Evolutionary conservation across 78 protist species (phyloP).

Genomic region (Tieghemostelium lacteum): DNA sequence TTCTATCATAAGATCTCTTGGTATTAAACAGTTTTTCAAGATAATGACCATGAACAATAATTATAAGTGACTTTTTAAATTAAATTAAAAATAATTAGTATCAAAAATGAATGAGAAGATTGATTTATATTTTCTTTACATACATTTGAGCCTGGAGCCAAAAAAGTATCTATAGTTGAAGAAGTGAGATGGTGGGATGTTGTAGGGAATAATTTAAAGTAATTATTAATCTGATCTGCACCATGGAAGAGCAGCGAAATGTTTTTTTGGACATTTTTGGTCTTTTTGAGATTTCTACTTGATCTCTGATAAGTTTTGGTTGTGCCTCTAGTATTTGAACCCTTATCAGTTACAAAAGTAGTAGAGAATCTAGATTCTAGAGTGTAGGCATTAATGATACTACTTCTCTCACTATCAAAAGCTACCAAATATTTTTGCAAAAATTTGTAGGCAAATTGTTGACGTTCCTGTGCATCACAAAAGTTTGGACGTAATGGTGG

Average conservation of each 20-base stretch:
- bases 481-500: conserved; percentile 58
- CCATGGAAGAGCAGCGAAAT: conserved; percentile 25
- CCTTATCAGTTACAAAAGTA: conserved; percentile 10
- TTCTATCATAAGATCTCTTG: conserved; percentile 48
- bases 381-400: conserved; percentile 32
- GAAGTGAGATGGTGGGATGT: conserved; percentile 34
- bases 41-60: conserved; percentile 54
- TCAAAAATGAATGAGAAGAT: background rate
- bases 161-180: conserved; percentile 38
- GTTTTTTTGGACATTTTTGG: conserved; percentile 3
- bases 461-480: conserved; percentile 37
- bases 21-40: conserved; percentile 27
- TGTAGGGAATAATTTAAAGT: conserved; percentile 34
- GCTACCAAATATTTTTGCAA: conserved; percentile 50
- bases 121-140: conserved; percentile 4
- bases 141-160: conserved; percentile 58
- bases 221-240: conserved; percentile 25
- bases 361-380: conserved; percentile 47
- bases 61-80: conserved; percentile 15
- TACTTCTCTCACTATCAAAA: conserved; percentile 21
- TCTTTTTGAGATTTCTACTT: conserved; percentile 49
- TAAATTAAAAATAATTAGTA: background rate
- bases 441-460: conserved; percentile 58
- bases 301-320: conserved; percentile 17
- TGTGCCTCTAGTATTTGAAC: conserved; percentile 3